Base-by-base conservation (phyloP, 2,329 filamentous ascomycete genomes). In the Fusarium buxicola region DNA sequence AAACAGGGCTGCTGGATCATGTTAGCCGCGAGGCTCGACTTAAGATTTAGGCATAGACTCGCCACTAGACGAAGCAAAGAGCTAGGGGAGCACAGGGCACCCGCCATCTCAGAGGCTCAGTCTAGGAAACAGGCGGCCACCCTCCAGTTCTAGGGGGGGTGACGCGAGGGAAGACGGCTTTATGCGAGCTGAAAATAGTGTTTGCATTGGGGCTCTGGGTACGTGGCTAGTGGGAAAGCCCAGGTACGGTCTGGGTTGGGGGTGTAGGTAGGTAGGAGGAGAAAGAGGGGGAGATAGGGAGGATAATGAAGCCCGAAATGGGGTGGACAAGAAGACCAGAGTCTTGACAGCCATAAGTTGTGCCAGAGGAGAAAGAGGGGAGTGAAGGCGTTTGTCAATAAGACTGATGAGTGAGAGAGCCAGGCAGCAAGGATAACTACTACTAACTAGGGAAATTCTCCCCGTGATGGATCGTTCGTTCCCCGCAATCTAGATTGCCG, bases 401-500 rank as follows among this genome's bases (percentile, higher is more conserved):
- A 43, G 10, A 21, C 21, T 21, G 4, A 21, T 24, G 38, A 25
- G 18, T 24, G 13, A 15, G 8, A 38, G 5, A 5, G 12, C 30
- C n/a, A 18, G n/a, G 24, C 28, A 56, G 18, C 6, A 3, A 36
- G 12, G n/a, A 12, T 34, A 36, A 51, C 12, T 16, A 27, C 25
- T 10, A 5, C 44, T 21, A 25, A 32, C 43, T 45, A 41, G 49
- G 45, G 50, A 30, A 55, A 60, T 60, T 56, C 45, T 56, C 45
- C 48, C 54, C 49, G 52, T 41, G n/a, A 50, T 28, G 38, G 46
- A 13, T 40, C 12, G 18, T 30, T 15, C 56, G 21, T 56, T 46
- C 62, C 66, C 66, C 61, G 53, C 49, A 68, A 64, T 68, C 58
- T 70, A 64, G 52, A 62, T 59, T 45, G 40, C 21, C 21, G 21